A percentile compares a stretch with the other conserved stretches of the same genome.
Evolutionary conservation across 2,329 filamentous ascomycete species (phyloP).

Genomic region (Eurotiales sp.): DNA sequence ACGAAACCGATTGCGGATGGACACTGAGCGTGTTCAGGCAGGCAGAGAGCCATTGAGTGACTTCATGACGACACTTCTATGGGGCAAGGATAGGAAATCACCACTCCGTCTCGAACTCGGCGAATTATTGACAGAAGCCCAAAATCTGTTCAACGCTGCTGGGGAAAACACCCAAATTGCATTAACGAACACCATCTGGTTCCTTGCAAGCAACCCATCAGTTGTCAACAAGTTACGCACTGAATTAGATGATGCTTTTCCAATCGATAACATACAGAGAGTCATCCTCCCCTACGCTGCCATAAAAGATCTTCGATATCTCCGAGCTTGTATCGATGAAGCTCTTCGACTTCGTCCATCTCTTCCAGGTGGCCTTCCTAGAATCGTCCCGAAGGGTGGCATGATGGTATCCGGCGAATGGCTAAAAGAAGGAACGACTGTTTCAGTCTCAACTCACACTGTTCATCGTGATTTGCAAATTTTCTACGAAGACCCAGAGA

Average conservation of each 20-base stretch:
- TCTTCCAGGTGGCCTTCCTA: no score
- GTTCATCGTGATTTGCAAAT: no score
- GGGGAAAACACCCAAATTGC: conserved; percentile 52
- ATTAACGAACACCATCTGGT: conserved; percentile 52
- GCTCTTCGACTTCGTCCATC: no score
- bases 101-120: conserved; percentile 52
- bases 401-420: no score
- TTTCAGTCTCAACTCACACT: no score
- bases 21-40: conserved; percentile 27
- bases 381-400: no score
- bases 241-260: conserved; percentile 21
- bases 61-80: conserved; percentile 57
- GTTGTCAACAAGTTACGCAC: conserved; percentile 38
- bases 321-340: no score
- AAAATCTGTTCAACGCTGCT: conserved; percentile 46
- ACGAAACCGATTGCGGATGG: conserved; percentile 1
- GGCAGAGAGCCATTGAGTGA: conserved; percentile 55
- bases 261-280: no score
- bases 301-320: no score
- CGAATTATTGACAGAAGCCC: conserved; percentile 55
- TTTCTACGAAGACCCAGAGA: no score
- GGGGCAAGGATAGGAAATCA: conserved; percentile 42
- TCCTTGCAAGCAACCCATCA: conserved; percentile 48
- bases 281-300: no score
- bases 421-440: no score